A percentile compares a stretch with the other conserved stretches of the same genome.
phyloP scores from a whole-genome alignment of 2,329 filamentous ascomycete species.

The Purpureocillium takamizusanense region DNA sequence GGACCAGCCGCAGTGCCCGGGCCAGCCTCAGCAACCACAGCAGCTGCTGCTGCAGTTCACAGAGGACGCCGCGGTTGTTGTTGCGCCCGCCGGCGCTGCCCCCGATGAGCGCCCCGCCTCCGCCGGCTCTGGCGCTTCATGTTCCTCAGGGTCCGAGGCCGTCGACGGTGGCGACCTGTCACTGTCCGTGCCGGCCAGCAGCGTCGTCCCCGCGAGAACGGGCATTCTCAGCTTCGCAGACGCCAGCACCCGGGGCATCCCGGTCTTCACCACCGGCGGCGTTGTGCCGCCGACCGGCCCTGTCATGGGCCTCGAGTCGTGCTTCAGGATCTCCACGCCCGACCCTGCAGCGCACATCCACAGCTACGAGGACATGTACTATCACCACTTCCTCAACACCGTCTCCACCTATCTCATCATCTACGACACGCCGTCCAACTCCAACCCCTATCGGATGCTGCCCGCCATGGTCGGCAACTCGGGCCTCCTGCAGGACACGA shows the following conservation, averaged over 20 bases:
- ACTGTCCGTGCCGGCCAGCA: neutral
- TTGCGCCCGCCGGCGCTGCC: neutral
- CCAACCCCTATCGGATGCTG: conserved; percentile 29
- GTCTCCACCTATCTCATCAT: conserved; percentile 34
- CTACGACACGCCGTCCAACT: conserved; percentile 24
- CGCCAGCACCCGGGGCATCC: neutral
- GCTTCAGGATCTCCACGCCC: neutral
- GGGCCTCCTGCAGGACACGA: conserved; percentile 24
- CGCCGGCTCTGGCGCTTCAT: conserved; percentile 1
- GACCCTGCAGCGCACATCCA: conserved; percentile 1
- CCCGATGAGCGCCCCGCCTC: neutral
- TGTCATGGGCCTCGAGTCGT: conserved; percentile 1
- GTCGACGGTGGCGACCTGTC: neutral
- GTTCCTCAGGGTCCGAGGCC: neutral
- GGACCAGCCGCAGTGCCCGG: neutral
- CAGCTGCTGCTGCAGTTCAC: too few relatives aligned
- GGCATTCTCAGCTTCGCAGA: neutral
- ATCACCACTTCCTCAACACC: conserved; percentile 24
- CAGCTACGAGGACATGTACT: conserved; percentile 20
- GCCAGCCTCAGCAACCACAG: too few relatives aligned
- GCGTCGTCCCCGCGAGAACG: neutral
- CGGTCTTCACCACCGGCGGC: conserved; percentile 17
- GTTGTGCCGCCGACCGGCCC: neutral
- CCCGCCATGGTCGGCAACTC: conserved; percentile 35
- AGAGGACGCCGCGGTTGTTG: too few relatives aligned